Evolutionary conservation across 768 basidiomycete species (phyloP), one percentile per base, ranked within the genome.

Genomic region (Trametes gibbosa): DNA sequence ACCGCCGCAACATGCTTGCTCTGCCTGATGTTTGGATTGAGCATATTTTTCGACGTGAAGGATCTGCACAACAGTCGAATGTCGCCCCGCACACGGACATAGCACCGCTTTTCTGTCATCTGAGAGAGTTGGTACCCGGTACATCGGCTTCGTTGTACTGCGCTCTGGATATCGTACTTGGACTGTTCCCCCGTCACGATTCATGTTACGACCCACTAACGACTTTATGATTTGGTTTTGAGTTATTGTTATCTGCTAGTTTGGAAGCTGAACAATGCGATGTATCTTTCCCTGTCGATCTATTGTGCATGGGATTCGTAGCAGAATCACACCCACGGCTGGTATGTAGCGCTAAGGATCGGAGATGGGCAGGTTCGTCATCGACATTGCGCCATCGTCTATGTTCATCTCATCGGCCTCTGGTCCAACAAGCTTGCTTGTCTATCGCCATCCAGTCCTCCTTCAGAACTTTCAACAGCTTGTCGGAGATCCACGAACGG

Each of bases 21-120:
- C 14, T 77, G 75, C 53, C 65, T 87, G 41, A 70, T 78, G 1
- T 90, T 86, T 65, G 77, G 76, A 10, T 63, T 84, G 25, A 83
- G 80, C 64, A 69, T 77, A 19, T 88, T 84, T 69, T 87, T 87
- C 68, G 84, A 82, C 58, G 79, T 87, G 50, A 84, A 86, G 69
- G 87, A 89, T 70, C 65, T 88, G 34, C 75, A 80, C 62, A 75
- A 78, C 21, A 87, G 85, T 70, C 83, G 81, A 63, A 72, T 73
- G 29, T 86, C 84, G 16, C 87, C 86, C 58, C 79, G 87, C 73
- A 87, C 84, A 63, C 76, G 78, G 66, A 74, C 75, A 68, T 80
- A 61, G 45, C 27, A 25, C 34, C 40, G n/a, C 24, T 24, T 23
- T 24, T 14, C 14, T 45, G 9, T 39, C 17, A 7, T 50, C 17